A percentile compares a stretch with the other conserved stretches of the same genome.
Conservation (phyloP, 805 yeast species). For the Komagataella kurtzmanii region DNA sequence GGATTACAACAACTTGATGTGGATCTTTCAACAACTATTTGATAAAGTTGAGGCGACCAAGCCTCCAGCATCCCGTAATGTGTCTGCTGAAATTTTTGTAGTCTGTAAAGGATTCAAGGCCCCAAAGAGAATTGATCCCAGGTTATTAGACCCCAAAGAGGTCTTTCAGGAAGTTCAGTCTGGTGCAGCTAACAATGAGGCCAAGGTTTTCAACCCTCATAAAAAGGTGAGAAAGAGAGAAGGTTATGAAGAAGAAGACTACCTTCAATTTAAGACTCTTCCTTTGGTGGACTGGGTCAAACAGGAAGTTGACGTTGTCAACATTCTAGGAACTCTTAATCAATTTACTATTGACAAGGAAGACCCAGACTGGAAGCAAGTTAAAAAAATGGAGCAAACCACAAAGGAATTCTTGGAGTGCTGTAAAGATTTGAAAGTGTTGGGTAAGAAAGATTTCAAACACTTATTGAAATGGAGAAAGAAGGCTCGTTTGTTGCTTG, state of each 20-base stretch:
- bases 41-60: conserved; percentile 97
- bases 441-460: conserved; percentile 91
- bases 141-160: conserved; percentile 79
- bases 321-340: conserved; percentile 61
- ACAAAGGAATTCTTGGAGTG: conserved; percentile 72
- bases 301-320: conserved; percentile 64
- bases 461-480: conserved; percentile 78
- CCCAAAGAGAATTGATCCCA: conserved; percentile 89
- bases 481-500: conserved; percentile 67
- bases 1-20: conserved; percentile 91
- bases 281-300: conserved; percentile 72
- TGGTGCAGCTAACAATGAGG: conserved; percentile 68
- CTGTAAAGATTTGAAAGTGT: conserved; percentile 80
- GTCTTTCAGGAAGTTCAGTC: conserved; percentile 87
- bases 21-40: conserved; percentile 95
- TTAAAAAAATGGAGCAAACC: conserved; percentile 63
- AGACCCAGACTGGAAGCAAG: conserved; percentile 59
- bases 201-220: conserved; percentile 91
- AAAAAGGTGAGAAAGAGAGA: conserved; percentile 80
- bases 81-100: conserved; percentile 97
- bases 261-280: conserved; percentile 54
- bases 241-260: conserved; percentile 95
- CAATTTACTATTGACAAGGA: conserved; percentile 47
- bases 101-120: conserved; percentile 95
- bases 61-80: conserved; percentile 98